Evolutionary conservation across 2,329 filamentous ascomycete genomes (phyloP).

Genomic region (Scortechinia acanthostroma): DNA sequence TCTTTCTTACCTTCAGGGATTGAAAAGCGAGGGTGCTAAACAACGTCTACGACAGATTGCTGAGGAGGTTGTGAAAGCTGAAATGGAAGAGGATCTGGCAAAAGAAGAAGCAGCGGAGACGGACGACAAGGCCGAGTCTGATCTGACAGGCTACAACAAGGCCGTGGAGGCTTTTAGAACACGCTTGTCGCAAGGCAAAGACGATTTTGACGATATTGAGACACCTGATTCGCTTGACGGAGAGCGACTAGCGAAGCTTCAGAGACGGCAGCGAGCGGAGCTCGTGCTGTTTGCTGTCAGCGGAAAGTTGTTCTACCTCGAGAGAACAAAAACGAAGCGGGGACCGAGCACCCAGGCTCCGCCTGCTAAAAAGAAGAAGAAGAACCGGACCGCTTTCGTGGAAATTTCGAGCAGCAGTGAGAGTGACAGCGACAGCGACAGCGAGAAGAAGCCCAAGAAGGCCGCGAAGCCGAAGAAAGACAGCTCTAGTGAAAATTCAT

Average conservation of each 20-base stretch:
- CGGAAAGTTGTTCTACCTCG: not conserved
- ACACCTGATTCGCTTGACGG: not conserved
- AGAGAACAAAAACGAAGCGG: not conserved
- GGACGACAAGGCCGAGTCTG: not conserved
- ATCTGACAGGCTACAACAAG: not conserved
- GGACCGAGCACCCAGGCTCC: not conserved
- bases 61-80: not conserved
- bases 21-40: not conserved
- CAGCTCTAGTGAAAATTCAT: too few relatives aligned
- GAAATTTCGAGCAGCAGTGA: constrained; percentile 1
- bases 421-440: not conserved
- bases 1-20: not conserved
- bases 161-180: not conserved
- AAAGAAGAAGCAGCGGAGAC: not conserved
- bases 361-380: not conserved
- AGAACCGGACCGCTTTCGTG: constrained; percentile 1
- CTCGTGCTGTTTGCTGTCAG: not conserved
- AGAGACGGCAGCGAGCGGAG: not conserved
- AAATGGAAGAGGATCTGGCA: not conserved
- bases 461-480: too few relatives aligned
- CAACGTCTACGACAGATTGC: not conserved
- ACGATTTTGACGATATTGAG: not conserved
- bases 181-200: not conserved
- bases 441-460: too few relatives aligned
- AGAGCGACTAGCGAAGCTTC: not conserved